Conservation (phyloP, 2,329 filamentous ascomycete species). For the Colletotrichum filicis region DNA sequence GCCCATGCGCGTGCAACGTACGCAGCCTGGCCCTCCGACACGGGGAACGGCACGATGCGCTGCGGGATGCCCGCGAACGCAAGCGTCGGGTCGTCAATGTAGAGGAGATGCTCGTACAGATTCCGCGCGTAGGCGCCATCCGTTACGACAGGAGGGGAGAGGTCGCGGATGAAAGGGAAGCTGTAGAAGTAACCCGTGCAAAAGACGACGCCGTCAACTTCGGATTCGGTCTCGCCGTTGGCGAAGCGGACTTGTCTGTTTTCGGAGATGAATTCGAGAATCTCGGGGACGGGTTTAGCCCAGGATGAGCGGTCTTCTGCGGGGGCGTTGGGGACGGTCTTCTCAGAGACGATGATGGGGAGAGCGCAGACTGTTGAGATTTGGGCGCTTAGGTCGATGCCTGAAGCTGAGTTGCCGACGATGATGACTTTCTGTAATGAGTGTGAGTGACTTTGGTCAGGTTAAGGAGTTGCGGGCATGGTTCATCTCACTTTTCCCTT, state of each 20-base stretch:
- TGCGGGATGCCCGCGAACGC: constrained; percentile 74
- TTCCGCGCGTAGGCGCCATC: constrained; percentile 69
- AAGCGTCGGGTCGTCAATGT: constrained; percentile 71
- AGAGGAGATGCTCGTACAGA: constrained; percentile 77
- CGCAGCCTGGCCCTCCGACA: constrained; percentile 76
- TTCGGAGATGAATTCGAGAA: constrained; percentile 57
- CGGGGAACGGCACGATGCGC: constrained; percentile 77
- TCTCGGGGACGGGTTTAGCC: constrained; percentile 53
- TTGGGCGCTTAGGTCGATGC: constrained; percentile 74
- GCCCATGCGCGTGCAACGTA: constrained; percentile 75
- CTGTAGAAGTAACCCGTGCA: constrained; percentile 92
- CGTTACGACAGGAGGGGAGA: constrained; percentile 62
- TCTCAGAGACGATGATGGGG: constrained; percentile 68
- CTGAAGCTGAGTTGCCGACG: constrained; percentile 78
- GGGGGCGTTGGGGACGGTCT: constrained; percentile 42
- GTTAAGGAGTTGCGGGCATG: rapidly evolving
- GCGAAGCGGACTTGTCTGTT: constrained; percentile 67
- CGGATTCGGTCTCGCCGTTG: constrained; percentile 71
- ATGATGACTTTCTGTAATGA: constrained; percentile 70
- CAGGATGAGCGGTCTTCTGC: constrained; percentile 42
- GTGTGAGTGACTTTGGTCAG: neutral
- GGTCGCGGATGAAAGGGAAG: constrained; percentile 74
- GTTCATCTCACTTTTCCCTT: constrained; percentile 42
- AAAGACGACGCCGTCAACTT: constrained; percentile 83
- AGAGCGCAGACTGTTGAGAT: constrained; percentile 64